Percentiles rank a stretch among this genome's conserved stretches.
These are phyloP conservation scores for Retiboletus flavoniger DNA, from an alignment of 1,284 basidiomycete species.

Conservation along the genomic window DNA sequence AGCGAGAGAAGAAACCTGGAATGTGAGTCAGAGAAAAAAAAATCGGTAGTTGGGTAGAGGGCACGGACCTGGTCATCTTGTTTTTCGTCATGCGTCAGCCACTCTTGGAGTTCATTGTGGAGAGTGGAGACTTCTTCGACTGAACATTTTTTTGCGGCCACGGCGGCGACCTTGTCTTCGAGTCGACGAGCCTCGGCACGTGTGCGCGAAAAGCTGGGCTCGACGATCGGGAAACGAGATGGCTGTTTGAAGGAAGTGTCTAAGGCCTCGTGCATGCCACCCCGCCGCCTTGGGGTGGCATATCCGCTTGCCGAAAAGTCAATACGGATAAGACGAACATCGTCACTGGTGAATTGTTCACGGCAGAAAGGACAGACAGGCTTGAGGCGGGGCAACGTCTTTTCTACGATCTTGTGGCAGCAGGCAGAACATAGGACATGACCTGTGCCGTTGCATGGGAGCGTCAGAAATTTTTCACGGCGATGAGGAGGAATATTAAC, in stretches of 20 bases:
- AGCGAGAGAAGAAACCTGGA: constrained; percentile 60
- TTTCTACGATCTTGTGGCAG: constrained; percentile 75
- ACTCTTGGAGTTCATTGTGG: constrained; percentile 71
- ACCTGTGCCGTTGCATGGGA: constrained; percentile 42
- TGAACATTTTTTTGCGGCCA: constrained; percentile 80
- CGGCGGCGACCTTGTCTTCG: constrained; percentile 72
- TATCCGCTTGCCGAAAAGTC: constrained; percentile 66
- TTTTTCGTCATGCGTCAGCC: constrained; percentile 57
- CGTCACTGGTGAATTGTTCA: constrained; percentile 62
- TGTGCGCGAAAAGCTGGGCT: constrained; percentile 40
- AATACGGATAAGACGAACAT: constrained; percentile 71
- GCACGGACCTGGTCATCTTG: constrained; percentile 56
- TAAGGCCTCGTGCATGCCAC: constrained; percentile 46
- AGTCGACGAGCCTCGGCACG: constrained; percentile 62
- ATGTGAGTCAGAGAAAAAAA: constrained; percentile 13
- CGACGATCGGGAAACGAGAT: constrained; percentile 41
- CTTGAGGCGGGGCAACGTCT: constrained; percentile 61
- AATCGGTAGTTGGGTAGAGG: constrained; percentile 36
- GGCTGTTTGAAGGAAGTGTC: constrained; percentile 48
- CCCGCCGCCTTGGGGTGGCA: constrained; percentile 57
- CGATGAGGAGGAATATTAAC: constrained; percentile 18
- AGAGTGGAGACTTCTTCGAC: constrained; percentile 75
- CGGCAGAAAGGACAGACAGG: constrained; percentile 81
- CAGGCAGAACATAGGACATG: constrained; percentile 74
- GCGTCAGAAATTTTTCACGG: constrained; percentile 15